Evolutionary conservation across 2,329 filamentous ascomycete genomes (phyloP), one percentile per base, ranked within the genome.

Genomic region (Cordyceps fumosorosea): DNA sequence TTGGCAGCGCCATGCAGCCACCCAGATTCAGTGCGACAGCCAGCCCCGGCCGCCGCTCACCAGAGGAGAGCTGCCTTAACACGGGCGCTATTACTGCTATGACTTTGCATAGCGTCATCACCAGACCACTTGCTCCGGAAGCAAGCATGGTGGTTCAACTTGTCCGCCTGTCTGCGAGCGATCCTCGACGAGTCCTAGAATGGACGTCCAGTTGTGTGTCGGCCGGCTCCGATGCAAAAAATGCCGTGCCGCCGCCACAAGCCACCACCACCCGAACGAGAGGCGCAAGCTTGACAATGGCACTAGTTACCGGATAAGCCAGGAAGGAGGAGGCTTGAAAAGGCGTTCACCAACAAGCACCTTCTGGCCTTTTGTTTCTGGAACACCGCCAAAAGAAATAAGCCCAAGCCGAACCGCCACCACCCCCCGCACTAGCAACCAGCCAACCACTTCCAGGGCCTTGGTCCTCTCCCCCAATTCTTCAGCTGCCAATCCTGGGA

Each of bases 221-320:
- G 50, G 58, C 58, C 40, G 42, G 48, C 58, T 60, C 58, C 58
- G 58, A 54, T 48, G 57, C 48, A 44, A 18, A 24, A n/a, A 20
- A 37, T 2, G 45, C 42, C 32, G 40, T 47, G 14, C 40, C 24
- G 29, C 24, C 24, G 14, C 37, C 40, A 45, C 37, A 16, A 54
- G 29, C 37, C 44, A 40, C 56, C 42, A 40, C 32, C 32, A 34
- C 32, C 42, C 44, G 42, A 57, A 45, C 48, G n/a, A 16, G 50
- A 60, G 58, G 50, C 56, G 48, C 58, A 60, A 37, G 18, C 34
- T 40, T 42, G 22, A 29, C 20, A 59, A 59, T 51, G 48, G 1
- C 14, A 32, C 26, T 29, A 29, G 3, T 22, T 51, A 34, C 32
- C 10, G 10, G 32, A 34, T 7, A 34, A 11, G 32, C 32, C 32